A percentile compares a stretch with the other conserved stretches of the same genome.
Evolutionary conservation across 192 early-diverging fungal species (phyloP).

Genomic region (Coemansia sp.): DNA sequence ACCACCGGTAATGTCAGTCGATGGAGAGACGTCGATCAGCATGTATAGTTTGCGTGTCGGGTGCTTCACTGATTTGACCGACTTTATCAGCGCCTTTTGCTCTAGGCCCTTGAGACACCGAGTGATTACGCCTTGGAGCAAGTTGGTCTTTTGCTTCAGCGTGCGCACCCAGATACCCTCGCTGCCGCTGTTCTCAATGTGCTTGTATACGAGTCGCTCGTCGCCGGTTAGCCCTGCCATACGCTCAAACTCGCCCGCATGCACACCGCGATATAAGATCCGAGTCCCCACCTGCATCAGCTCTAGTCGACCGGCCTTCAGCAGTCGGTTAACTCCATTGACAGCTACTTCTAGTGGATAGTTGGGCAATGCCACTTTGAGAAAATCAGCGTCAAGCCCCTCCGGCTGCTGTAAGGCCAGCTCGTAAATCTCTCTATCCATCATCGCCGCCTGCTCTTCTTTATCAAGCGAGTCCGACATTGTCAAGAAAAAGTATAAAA

Average conservation of each 20-base stretch:
- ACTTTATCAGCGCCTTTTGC: slow-evolving; percentile 78
- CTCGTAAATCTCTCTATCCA: slow-evolving; percentile 28
- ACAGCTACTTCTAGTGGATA: slow-evolving; percentile 27
- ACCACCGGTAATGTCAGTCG: slow-evolving; percentile 86
- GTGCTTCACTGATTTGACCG: slow-evolving; percentile 86
- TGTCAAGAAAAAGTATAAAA: not conserved
- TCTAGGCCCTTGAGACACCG: slow-evolving; percentile 80
- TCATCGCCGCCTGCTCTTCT: not conserved
- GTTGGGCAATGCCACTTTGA: slow-evolving; percentile 20
- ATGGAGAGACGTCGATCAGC: slow-evolving; percentile 79
- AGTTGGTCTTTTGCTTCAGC: slow-evolving; percentile 74
- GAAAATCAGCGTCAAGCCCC: slow-evolving; percentile 23
- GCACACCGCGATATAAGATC: slow-evolving; percentile 35
- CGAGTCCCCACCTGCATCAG: slow-evolving; percentile 35
- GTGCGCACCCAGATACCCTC: slow-evolving; percentile 85
- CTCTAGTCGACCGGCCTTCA: slow-evolving; percentile 31
- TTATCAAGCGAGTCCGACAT: not conserved
- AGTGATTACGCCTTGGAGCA: slow-evolving; percentile 74
- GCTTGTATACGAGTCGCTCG: slow-evolving; percentile 77
- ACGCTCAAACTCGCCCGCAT: slow-evolving; percentile 32
- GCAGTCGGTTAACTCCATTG: slow-evolving; percentile 43
- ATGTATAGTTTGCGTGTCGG: slow-evolving; percentile 90
- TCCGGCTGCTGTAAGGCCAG: slow-evolving; percentile 15
- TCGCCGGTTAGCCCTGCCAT: slow-evolving; percentile 63
- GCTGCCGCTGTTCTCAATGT: slow-evolving; percentile 77